Evolutionary conservation across 306 rosid species (phyloP), one percentile per base, ranked within the genome.

Genomic region (Prunus salicina): DNA sequence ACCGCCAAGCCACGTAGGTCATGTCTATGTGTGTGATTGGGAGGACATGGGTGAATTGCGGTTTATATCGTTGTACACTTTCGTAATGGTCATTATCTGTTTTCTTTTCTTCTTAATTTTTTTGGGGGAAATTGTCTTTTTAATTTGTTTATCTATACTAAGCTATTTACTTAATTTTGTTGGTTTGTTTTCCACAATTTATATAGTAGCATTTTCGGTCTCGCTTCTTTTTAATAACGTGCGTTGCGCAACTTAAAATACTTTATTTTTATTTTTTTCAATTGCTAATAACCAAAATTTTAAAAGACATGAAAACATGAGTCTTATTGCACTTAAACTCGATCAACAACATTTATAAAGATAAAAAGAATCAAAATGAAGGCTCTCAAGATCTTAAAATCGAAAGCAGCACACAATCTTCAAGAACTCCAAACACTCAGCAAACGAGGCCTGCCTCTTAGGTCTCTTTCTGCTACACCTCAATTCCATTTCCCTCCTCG

Each of bases 351-450:
- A 22, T 32, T 12, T 25, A n/a, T 1, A 6, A 34, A 12, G n/a
- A 18, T 16, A 13, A 0, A 14, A 2, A 34, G 10, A 46, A 24
- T 6, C 2, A 16, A 13, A 27, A n/a, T 58, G 43, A 62, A 62
- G 3, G 11, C 43, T 28, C 66, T 28, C 11, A 55, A 51, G 27
- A 65, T 19, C 12, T 69, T 25, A 69, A 32, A 64, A 70, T 28
- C n/a, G 63, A 15, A 63, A 38, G 51, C 73, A 61, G 50, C 62
- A 61, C 1, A 83, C 13, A 49, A 81, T 27, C 52, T 67, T 67
- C 45, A 84, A 34, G 70, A 83, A 81, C 52, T 80, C 41, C 2
- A 82, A 69, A 63, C 89, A 88, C 0, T 20, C 28, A 15, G 70
- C 64, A 45, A 70, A 19, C 51, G 71, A 22, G 14, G 6, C 9